phyloP scores from a whole-genome alignment of 2,329 filamentous ascomycete species.

The Ploettnerulaceae sp. region DNA sequence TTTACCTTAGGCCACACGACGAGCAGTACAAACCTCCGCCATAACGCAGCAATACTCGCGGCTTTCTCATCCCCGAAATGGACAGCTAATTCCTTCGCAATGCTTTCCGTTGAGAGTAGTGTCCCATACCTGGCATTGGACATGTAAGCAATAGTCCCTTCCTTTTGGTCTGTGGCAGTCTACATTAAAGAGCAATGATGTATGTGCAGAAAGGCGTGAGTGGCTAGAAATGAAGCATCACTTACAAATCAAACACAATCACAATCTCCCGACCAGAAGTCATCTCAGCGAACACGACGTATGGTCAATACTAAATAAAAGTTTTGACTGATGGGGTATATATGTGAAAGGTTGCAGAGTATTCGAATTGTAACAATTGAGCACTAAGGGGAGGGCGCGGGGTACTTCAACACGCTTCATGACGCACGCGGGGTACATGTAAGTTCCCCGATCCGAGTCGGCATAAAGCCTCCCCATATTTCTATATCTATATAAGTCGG shows the following conservation, averaged over 20 bases:
- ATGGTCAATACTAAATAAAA: neutral
- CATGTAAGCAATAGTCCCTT: too few species aligned
- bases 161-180: too few species aligned
- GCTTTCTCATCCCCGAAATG: constrained; percentile 56
- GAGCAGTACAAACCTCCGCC: constrained; percentile 44
- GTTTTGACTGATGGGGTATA: neutral
- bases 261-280: constrained; percentile 38
- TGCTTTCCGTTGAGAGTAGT: constrained; percentile 65
- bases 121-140: too few species aligned
- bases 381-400: neutral
- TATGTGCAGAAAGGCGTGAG: too few species aligned
- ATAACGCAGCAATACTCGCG: constrained; percentile 51
- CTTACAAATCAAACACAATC: constrained; percentile 71
- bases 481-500: neutral
- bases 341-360: neutral
- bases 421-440: constrained; percentile 19
- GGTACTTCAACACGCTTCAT: constrained; percentile 1
- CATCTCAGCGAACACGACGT: constrained; percentile 9
- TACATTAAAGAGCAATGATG: too few species aligned
- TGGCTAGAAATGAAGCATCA: too few species aligned
- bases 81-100: constrained; percentile 52
- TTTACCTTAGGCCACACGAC: neutral
- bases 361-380: neutral
- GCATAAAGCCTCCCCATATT: neutral
- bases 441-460: neutral